Conservation (phyloP, 495 filamentous ascomycete genomes). For the Apodospora peruviana region DNA sequence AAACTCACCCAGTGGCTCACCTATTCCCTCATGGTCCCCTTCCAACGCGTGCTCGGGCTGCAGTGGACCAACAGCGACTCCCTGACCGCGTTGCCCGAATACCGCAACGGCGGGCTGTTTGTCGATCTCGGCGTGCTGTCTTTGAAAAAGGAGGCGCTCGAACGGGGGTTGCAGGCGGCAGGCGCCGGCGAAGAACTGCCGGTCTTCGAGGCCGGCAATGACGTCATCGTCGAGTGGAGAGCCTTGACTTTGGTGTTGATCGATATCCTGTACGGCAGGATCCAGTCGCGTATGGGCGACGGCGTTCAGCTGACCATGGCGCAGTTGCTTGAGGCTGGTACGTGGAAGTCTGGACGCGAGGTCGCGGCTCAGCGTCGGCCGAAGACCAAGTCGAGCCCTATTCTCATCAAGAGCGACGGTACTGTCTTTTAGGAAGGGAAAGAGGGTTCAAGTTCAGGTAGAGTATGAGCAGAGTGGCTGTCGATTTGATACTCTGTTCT, state of each 20-base stretch:
- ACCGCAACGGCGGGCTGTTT: slow-evolving; percentile 65
- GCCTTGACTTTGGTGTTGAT: slow-evolving; percentile 62
- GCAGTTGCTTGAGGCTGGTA: slow-evolving; percentile 66
- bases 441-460: no score
- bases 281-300: slow-evolving; percentile 30
- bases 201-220: slow-evolving; percentile 57
- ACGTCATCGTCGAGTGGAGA: slow-evolving; percentile 69
- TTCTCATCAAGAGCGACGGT: slow-evolving; percentile 40
- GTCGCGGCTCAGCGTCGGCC: slow-evolving; percentile 36
- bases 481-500: no score
- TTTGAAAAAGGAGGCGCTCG: slow-evolving; percentile 51
- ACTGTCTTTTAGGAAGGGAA: slow-evolving; percentile 20
- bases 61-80: slow-evolving; percentile 60
- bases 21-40: slow-evolving; percentile 68
- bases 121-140: slow-evolving; percentile 60
- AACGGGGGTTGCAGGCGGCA: slow-evolving; percentile 43
- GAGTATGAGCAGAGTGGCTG: no score
- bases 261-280: slow-evolving; percentile 48
- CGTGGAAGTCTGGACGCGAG: slow-evolving; percentile 49
- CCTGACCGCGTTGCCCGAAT: slow-evolving; percentile 63
- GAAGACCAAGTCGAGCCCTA: slow-evolving; percentile 38
- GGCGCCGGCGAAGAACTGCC: slow-evolving; percentile 60
- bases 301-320: slow-evolving; percentile 52
- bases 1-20: slow-evolving; percentile 73
- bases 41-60: slow-evolving; percentile 57